Conservation (phyloP, 176 grass and related monocot genomes). For the Saccharum spontaneum region DNA sequence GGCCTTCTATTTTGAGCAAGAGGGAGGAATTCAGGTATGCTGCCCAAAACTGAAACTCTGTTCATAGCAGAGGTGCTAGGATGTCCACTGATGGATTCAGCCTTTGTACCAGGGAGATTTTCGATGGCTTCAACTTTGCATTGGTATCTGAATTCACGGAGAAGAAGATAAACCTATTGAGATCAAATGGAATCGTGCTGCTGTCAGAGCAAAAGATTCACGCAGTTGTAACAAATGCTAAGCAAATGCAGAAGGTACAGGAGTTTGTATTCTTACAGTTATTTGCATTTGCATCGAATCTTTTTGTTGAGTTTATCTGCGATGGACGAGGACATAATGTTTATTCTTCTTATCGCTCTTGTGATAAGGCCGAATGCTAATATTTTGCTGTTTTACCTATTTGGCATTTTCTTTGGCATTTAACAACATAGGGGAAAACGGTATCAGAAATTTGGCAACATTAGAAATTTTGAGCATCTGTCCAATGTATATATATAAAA, state of each 20-base stretch:
- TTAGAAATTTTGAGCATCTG: neutral
- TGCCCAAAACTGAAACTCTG: neutral
- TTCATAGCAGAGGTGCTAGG: neutral
- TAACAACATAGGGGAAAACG: neutral
- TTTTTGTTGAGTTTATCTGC: neutral
- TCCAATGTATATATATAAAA: neutral
- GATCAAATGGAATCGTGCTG: conserved; percentile 33
- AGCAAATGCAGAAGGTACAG: conserved; percentile 43
- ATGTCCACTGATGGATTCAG: neutral
- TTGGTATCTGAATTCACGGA: conserved; percentile 42
- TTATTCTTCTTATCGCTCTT: neutral
- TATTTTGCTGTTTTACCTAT: neutral
- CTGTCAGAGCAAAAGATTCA: conserved; percentile 62
- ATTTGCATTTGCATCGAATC: neutral
- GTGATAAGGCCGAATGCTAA: neutral
- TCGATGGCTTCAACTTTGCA: conserved; percentile 38
- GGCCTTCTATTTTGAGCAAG: conserved; percentile 55
- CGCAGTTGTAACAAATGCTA: conserved; percentile 49
- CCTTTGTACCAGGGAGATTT: conserved; percentile 35
- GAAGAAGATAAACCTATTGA: conserved; percentile 46
- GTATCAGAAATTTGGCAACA: neutral
- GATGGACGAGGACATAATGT: neutral
- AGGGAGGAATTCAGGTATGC: conserved; percentile 54
- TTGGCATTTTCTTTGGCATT: neutral
- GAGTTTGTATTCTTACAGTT: neutral